These are phyloP conservation scores for Rugosomyces carneus DNA, from an alignment of 1,284 basidiomycete genomes.

Conservation along the genomic window DNA sequence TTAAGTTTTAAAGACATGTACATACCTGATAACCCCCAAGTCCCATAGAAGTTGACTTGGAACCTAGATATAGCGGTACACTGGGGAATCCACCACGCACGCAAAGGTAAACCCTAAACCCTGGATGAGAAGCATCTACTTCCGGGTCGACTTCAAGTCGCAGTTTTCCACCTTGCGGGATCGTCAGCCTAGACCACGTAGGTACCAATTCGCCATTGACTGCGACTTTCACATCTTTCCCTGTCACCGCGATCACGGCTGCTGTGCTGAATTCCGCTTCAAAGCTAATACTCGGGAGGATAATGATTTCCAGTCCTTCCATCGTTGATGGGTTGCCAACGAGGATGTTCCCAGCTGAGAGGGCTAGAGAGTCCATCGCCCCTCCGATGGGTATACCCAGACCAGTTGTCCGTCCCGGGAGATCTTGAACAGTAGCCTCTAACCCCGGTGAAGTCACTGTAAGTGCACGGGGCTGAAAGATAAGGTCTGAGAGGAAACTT, in stretches of 20 bases:
- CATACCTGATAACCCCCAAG: slow-evolving; percentile 47
- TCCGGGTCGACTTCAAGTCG: slow-evolving; percentile 29
- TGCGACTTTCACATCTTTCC: slow-evolving; percentile 37
- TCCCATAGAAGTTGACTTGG: slow-evolving; percentile 57
- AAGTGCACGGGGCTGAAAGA: slow-evolving; percentile 34
- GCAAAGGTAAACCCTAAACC: slow-evolving; percentile 50
- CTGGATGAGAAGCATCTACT: slow-evolving; percentile 9
- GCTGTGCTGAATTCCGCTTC: slow-evolving; percentile 41
- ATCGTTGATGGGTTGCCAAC: slow-evolving; percentile 47
- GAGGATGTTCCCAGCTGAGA: slow-evolving; percentile 55
- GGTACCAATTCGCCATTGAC: slow-evolving; percentile 34
- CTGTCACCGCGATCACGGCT: slow-evolving; percentile 53
- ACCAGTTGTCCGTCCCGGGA: slow-evolving; percentile 45
- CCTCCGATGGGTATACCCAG: slow-evolving; percentile 64
- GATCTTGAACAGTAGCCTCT: slow-evolving; percentile 60
- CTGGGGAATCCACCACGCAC: slow-evolving; percentile 58
- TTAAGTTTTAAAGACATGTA: neutral
- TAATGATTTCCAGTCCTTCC: slow-evolving; percentile 56
- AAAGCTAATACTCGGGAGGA: slow-evolving; percentile 32
- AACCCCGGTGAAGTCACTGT: slow-evolving; percentile 55
- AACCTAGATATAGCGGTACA: slow-evolving; percentile 53
- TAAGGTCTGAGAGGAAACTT: slow-evolving; percentile 45
- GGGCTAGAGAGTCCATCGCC: slow-evolving; percentile 58
- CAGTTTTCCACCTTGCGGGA: slow-evolving; percentile 41
- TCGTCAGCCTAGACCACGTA: slow-evolving; percentile 45